Evolutionary conservation across 2,329 filamentous ascomycete genomes (phyloP), one percentile per base, ranked within the genome.

Genomic region (Aspergillus ustus): DNA sequence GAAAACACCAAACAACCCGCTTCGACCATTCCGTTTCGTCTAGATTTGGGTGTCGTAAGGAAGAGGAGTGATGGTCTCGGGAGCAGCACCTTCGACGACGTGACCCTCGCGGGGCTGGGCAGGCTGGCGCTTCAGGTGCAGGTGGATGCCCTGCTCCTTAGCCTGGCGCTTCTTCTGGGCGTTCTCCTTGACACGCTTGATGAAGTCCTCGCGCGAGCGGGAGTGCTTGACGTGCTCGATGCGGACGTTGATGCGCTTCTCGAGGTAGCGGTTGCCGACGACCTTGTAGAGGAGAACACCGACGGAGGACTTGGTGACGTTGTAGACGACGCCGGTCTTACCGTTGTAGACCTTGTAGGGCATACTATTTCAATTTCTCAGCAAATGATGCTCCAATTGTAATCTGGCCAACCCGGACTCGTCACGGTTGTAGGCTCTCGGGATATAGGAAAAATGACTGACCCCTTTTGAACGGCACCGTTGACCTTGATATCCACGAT

Each of bases 211-310:
- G 80, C 95, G 89, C 77, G 94, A 98, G 81, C 95, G 91, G 74
- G 94, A 98, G 80, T 91, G 91, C 78, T 85, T 84, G 84, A 99
- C 88, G 90, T 99, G 95, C 90, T 99, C 95, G 83, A 98, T 84
- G 81, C 95, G 92, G 85, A 99, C 87, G 89, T 97, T 98, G 87
- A 99, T 89, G 82, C 95, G 94, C 93, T 99, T 99, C 91, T 99
- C 95, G 82, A 99, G 87, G 89, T 97, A 99, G 79, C 94, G 91
- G 90, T 98, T 95, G 85, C 93, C 93, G 81, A 99, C 95, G 83
- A 96, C 92, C 89, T 97, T 97, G 91, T 96, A 94, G 85, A 99
- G 91, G 85, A 99, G 97, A 83, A 99, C 91, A 78, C 95, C 95
- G 80, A 99, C 93, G 71, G 95, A 91, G 76, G 88, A 91, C 89